Conservation (phyloP, 768 basidiomycete species). For the Phaeotremella skinneri region DNA sequence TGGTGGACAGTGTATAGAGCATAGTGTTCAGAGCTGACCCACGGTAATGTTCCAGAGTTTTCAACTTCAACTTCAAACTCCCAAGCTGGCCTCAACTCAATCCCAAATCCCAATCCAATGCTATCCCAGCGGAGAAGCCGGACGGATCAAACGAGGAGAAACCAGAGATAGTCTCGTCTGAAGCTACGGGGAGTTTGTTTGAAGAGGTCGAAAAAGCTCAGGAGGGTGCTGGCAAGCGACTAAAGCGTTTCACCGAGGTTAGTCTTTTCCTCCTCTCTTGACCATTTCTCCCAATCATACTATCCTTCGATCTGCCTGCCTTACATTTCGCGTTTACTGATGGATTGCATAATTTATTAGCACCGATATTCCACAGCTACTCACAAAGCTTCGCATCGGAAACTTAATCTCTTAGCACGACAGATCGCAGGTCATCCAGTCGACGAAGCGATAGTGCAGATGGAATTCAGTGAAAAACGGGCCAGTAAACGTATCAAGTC, state of each 20-base stretch:
- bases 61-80: neutral
- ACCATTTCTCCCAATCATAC: neutral
- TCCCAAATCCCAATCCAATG: neutral
- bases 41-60: neutral
- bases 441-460: slow-evolving; percentile 92
- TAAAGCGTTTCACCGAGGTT: slow-evolving; percentile 8
- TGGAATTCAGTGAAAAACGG: slow-evolving; percentile 93
- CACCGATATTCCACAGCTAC: slow-evolving; percentile 89
- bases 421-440: slow-evolving; percentile 89
- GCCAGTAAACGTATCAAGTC: slow-evolving; percentile 78
- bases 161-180: neutral
- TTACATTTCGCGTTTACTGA: neutral
- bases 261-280: neutral
- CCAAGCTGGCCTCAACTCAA: neutral
- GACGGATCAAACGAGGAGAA: neutral
- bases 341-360: slow-evolving; percentile 58
- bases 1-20: too few species aligned
- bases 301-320: neutral
- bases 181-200: slow-evolving; percentile 9
- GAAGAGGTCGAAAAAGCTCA: slow-evolving; percentile 9
- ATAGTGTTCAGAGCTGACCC: too few species aligned
- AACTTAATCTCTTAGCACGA: slow-evolving; percentile 78
- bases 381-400: slow-evolving; percentile 86
- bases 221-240: neutral
- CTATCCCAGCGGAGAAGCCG: neutral